Evolutionary conservation across 345 rosid species (phyloP).

Genomic region (Salix viminalis): DNA sequence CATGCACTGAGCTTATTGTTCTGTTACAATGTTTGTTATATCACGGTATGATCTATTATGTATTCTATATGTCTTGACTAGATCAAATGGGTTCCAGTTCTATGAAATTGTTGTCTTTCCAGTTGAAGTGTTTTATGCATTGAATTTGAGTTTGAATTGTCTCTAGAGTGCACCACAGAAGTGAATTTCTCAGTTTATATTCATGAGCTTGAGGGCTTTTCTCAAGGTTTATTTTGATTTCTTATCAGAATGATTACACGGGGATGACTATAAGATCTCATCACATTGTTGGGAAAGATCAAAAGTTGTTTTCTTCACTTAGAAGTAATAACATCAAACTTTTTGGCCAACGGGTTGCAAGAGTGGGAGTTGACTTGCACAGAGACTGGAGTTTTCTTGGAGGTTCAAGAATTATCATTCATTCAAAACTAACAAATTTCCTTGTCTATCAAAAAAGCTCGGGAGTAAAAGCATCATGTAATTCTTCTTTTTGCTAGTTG

Average conservation of each 20-base stretch:
- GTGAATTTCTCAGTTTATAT: not conserved
- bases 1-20: not conserved
- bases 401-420: slow-evolving; percentile 46
- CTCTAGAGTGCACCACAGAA: not conserved
- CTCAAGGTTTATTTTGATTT: slow-evolving; percentile 17
- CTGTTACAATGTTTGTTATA: not conserved
- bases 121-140: not conserved
- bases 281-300: slow-evolving; percentile 16
- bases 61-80: not conserved
- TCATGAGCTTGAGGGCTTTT: slow-evolving; percentile 8
- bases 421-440: slow-evolving; percentile 25
- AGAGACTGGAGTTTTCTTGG: slow-evolving; percentile 52
- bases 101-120: not conserved
- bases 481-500: slow-evolving; percentile 5
- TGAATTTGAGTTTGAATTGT: not conserved
- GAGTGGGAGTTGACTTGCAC: slow-evolving; percentile 20
- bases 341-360: slow-evolving; percentile 26
- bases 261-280: slow-evolving; percentile 25
- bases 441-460: slow-evolving; percentile 26
- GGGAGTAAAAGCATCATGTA: slow-evolving; percentile 70
- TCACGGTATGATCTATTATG: not conserved
- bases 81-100: not conserved
- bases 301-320: slow-evolving; percentile 27
- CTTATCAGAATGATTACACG: slow-evolving; percentile 32
- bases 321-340: slow-evolving; percentile 17